Base-by-base conservation (phyloP, 257 asterid species). In the Nicotiana undulata region DNA sequence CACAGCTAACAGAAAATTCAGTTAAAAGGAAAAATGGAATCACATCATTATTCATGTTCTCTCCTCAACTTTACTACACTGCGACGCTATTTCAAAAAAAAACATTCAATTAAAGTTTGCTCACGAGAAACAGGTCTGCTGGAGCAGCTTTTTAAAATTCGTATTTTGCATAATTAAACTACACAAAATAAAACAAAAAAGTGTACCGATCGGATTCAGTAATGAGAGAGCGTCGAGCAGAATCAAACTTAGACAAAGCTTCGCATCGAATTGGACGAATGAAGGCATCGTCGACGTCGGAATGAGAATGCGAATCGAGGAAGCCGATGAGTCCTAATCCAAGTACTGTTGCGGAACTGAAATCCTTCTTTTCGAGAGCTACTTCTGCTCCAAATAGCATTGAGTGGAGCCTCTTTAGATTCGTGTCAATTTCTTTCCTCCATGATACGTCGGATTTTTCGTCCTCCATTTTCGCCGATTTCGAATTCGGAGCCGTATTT, bases 401-500 rank as follows among this genome's bases (percentile, higher is more conserved):
- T 64, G 97, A 91, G n/a, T 96, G 98, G 44, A 96, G 95, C 81
- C 98, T 89, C 83, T 90, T 89, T 79, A 96, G 91, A 83, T 94
- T 94, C 9, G 16, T 84, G 80, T 92, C 98, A 11, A 93, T 89
- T 86, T 96, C 93, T 53, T 88, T 94, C 81, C 99, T 91, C 99
- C 98, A 96, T 55, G 92, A 85, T 24, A 75, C 77, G 82, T 81
- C 90, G 86, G 89, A 82, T 31, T 79, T 51, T 4, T 82, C 87
- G 63, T 84, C 89, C 29, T 83, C 91, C 83, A 72, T 52, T 83
- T 80, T 84, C 84, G 70, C 77, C 72, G 83, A 84, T 84, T 60
- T 68, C 80, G 83, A 8, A 56, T 3, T 20, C 26, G 83, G 55
- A 76, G 80, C 63, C 82, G 79, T 72, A n/a, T 37, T 81, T 40